phyloP scores from a whole-genome alignment of 495 filamentous ascomycete genomes.

The Hyaloscypha bicolor region DNA sequence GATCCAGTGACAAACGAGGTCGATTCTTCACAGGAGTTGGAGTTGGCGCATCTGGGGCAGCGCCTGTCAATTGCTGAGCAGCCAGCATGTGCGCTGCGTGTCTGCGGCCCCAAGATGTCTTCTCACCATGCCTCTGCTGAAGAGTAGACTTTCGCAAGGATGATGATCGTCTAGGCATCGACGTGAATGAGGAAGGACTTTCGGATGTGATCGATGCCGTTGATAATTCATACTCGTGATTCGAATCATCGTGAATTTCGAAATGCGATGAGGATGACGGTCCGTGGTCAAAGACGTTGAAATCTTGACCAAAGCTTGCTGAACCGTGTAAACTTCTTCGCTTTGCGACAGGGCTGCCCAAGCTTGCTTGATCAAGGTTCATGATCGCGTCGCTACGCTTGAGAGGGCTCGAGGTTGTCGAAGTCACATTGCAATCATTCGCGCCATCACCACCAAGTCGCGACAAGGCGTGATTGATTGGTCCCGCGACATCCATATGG shows the following conservation, averaged over 20 bases:
- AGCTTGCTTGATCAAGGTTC: slow-evolving; percentile 74
- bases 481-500: slow-evolving; percentile 48
- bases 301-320: slow-evolving; percentile 52
- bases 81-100: slow-evolving; percentile 47
- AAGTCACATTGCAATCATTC: slow-evolving; percentile 40
- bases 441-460: slow-evolving; percentile 44
- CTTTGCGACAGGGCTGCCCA: slow-evolving; percentile 87
- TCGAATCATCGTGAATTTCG: slow-evolving; percentile 48
- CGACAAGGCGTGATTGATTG: slow-evolving; percentile 49
- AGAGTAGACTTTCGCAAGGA: slow-evolving; percentile 84
- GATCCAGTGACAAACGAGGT: slow-evolving; percentile 77
- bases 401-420: slow-evolving; percentile 76
- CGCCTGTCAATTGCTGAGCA: slow-evolving; percentile 39
- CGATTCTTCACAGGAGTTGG: slow-evolving; percentile 53
- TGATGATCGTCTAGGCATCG: slow-evolving; percentile 57
- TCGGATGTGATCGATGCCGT: slow-evolving; percentile 27
- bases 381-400: slow-evolving; percentile 92
- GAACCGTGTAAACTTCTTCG: slow-evolving; percentile 77
- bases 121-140: slow-evolving; percentile 74
- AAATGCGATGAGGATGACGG: slow-evolving; percentile 39
- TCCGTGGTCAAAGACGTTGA: slow-evolving; percentile 71
- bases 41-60: slow-evolving; percentile 48
- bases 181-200: slow-evolving; percentile 30
- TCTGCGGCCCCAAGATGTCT: slow-evolving; percentile 57
- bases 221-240: slow-evolving; percentile 37